Percentiles rank a stretch among this genome's conserved stretches.
Evolutionary conservation across 441 rosid species (phyloP).

Genomic region (Gossypium schwendimanii): DNA sequence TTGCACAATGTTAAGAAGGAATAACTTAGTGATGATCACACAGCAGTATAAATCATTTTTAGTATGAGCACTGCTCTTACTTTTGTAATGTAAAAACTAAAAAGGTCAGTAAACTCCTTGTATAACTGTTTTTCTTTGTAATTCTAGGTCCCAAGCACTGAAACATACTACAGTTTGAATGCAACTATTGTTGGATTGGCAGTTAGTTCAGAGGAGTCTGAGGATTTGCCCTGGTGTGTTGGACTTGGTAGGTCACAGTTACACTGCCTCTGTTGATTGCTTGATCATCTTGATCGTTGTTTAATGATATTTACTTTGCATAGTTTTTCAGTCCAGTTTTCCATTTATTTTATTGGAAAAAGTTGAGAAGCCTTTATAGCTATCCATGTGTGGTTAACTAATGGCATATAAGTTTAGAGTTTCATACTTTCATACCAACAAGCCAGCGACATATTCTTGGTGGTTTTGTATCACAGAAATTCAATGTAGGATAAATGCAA

Average conservation of each 20-base stretch:
- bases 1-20: neutral
- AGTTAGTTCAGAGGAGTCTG: slow-evolving; percentile 48
- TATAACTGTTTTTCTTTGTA: slow-evolving; percentile 15
- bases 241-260: slow-evolving; percentile 67
- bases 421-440: neutral
- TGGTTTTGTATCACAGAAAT: neutral
- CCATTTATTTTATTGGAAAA: neutral
- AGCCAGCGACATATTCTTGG: neutral
- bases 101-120: neutral
- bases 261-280: neutral
- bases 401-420: neutral
- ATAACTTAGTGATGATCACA: slow-evolving; percentile 9
- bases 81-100: neutral
- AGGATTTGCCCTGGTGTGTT: slow-evolving; percentile 57
- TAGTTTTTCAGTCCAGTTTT: neutral
- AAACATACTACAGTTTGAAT: slow-evolving; percentile 72
- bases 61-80: slow-evolving; percentile 1
- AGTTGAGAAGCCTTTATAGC: neutral
- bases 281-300: neutral
- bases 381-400: neutral
- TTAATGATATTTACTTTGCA: neutral
- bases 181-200: slow-evolving; percentile 86
- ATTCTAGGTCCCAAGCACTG: slow-evolving; percentile 57
- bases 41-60: slow-evolving; percentile 1
- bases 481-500: neutral